These are phyloP conservation scores for Rhizopus arrhizus DNA, from an alignment of 371 early-diverging fungal genomes.

Conservation along the genomic window DNA sequence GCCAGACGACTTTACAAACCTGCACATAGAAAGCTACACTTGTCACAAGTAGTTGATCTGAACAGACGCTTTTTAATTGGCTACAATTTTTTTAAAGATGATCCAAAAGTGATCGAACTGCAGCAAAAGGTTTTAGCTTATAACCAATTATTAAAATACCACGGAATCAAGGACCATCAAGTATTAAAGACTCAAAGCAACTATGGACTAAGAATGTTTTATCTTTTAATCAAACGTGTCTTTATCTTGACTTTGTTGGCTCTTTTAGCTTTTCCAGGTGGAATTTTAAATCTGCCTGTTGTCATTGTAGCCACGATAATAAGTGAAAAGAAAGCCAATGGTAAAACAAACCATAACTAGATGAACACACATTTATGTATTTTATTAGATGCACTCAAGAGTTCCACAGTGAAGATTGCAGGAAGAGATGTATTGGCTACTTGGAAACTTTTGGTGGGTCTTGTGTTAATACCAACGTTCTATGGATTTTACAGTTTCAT, in stretches of 20 bases:
- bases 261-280: constrained; percentile 77
- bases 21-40: constrained; percentile 71
- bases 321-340: constrained; percentile 75
- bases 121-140: constrained; percentile 75
- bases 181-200: constrained; percentile 76
- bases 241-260: constrained; percentile 66
- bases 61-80: constrained; percentile 86
- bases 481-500: constrained; percentile 71
- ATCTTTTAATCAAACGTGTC: constrained; percentile 58
- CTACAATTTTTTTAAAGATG: constrained; percentile 72
- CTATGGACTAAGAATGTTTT: constrained; percentile 52
- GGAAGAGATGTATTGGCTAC: constrained; percentile 93
- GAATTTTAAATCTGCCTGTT: constrained; percentile 76
- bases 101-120: constrained; percentile 74
- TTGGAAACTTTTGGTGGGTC: constrained; percentile 86
- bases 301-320: constrained; percentile 67
- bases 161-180: constrained; percentile 93
- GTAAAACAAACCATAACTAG: constrained; percentile 37
- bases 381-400: constrained; percentile 71
- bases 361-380: constrained; percentile 5
- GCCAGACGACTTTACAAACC: constrained; percentile 88
- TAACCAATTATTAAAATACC: constrained; percentile 80
- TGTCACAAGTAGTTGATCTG: constrained; percentile 80
- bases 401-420: constrained; percentile 88
- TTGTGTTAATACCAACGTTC: constrained; percentile 74